Evolutionary conservation across 495 filamentous ascomycete species (phyloP), one percentile per base, ranked within the genome.

Genomic region (Amphirosellinia nigrospora): DNA sequence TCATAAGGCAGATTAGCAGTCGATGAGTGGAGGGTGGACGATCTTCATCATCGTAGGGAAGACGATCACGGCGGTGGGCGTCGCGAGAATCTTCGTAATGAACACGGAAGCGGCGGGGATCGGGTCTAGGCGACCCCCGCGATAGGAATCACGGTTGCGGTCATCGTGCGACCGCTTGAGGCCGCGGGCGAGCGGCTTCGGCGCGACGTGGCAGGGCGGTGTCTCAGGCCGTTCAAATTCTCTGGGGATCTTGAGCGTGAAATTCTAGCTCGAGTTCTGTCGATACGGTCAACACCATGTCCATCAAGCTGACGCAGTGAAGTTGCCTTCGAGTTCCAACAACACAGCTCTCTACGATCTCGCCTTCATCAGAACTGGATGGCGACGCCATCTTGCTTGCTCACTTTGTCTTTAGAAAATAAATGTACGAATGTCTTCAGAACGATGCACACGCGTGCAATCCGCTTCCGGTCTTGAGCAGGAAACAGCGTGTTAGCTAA

Each of bases 321-420:
- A 85, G 82, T 82, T 86, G 86, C 85, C 86, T 82, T 84, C 78
- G 75, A 81, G 74, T 75, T 89, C 85, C 89, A n/a, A n/a, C 89
- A 81, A 83, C 86, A 81, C 76, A 74, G 75, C 88, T 88, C 83
- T 92, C 93, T 83, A 91, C 82, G 81, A 97, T 94, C 88, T 97
- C 94, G 82, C 94, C 94, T 84, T 97, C 92, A 83, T 89, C 88
- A 77, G 87, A 87, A 79, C 85, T 88, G 72, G 81, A 80, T 77
- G 86, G 85, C 78, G 84, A 83, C 76, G 79, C 76, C 82, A 83
- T 82, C 70, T 74, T 76, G 56, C 69, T 73, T 76, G 74, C 73
- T 75, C 76, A 76, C 76, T 81, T 74, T 81, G 73, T 71, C 11
- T 67, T 58, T 8, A 21, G 55, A n/a, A 34, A 58, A 21, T n/a